Conservation (phyloP, 1,284 basidiomycete genomes). For the Grifola frondosa region DNA sequence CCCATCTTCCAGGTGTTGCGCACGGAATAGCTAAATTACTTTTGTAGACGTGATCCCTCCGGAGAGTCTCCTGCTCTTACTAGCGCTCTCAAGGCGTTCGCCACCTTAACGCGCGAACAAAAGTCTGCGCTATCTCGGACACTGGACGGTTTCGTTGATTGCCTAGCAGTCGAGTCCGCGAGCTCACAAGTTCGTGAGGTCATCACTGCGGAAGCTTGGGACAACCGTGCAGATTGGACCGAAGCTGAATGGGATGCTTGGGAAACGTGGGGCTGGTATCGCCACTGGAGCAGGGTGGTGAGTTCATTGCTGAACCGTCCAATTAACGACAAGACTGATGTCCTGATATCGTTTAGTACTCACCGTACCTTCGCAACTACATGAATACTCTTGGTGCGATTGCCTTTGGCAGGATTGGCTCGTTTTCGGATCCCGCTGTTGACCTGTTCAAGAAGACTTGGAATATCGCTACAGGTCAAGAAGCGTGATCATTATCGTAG, state of each 20-base stretch:
- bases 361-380: slow-evolving; percentile 72
- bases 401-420: slow-evolving; percentile 60
- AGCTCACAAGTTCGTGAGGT: slow-evolving; percentile 49
- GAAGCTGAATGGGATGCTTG: slow-evolving; percentile 74
- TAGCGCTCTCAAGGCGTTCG: slow-evolving; percentile 70
- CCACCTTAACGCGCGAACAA: slow-evolving; percentile 71
- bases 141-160: slow-evolving; percentile 69
- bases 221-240: slow-evolving; percentile 65
- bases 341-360: slow-evolving; percentile 50
- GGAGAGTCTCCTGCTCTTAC: slow-evolving; percentile 65
- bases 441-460: slow-evolving; percentile 63
- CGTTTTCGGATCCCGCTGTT: slow-evolving; percentile 53
- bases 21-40: not conserved
- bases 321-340: not conserved
- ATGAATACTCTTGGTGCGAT: slow-evolving; percentile 63
- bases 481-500: slow-evolving; percentile 19
- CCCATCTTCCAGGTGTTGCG: not conserved
- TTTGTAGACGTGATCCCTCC: slow-evolving; percentile 45
- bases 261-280: slow-evolving; percentile 87
- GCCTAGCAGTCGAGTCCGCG: slow-evolving; percentile 47
- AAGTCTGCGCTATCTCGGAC: slow-evolving; percentile 65
- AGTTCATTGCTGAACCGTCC: slow-evolving; percentile 24
- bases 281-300: slow-evolving; percentile 80
- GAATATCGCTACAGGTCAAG: slow-evolving; percentile 67
- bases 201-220: slow-evolving; percentile 63